Conservation (phyloP, 305 asterid species). For the Euphrasia arctica region DNA sequence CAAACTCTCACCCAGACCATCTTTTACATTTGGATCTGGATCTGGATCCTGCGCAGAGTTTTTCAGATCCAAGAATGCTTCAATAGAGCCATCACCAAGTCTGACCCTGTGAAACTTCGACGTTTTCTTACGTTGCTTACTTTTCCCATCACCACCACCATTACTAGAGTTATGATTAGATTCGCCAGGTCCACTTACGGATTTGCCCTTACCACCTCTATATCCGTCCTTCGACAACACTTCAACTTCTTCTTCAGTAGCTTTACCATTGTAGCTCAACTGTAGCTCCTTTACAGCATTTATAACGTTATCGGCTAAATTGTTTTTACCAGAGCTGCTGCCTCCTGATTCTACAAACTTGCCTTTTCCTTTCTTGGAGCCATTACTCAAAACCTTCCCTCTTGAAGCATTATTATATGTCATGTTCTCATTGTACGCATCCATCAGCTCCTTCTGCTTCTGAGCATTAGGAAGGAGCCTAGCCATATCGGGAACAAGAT, state of each 20-base stretch:
- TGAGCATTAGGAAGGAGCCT: constrained; percentile 69
- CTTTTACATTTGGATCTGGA: constrained; percentile 41
- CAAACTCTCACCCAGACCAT: constrained; percentile 40
- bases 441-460: constrained; percentile 80
- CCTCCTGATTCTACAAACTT: constrained; percentile 39
- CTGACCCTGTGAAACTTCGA: constrained; percentile 80
- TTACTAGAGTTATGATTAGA: constrained; percentile 38
- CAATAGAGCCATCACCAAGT: constrained; percentile 73
- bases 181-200: constrained; percentile 35
- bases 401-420: constrained; percentile 25
- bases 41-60: constrained; percentile 53
- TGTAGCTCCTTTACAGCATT: constrained; percentile 63
- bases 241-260: constrained; percentile 58
- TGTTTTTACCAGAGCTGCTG: constrained; percentile 37
- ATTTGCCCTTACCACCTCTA: constrained; percentile 53
- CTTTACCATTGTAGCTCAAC: constrained; percentile 36
- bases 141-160: constrained; percentile 55
- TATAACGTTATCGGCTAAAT: constrained; percentile 49
- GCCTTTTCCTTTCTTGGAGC: constrained; percentile 54
- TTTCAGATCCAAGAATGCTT: constrained; percentile 49
- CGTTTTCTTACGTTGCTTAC: constrained; percentile 76
- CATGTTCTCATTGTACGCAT: constrained; percentile 54
- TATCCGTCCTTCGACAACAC: constrained; percentile 87
- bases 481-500: constrained; percentile 87
- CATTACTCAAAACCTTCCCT: constrained; percentile 39